Conservation (phyloP, 805 yeast species). For the Metschnikowia bowlesiae region DNA sequence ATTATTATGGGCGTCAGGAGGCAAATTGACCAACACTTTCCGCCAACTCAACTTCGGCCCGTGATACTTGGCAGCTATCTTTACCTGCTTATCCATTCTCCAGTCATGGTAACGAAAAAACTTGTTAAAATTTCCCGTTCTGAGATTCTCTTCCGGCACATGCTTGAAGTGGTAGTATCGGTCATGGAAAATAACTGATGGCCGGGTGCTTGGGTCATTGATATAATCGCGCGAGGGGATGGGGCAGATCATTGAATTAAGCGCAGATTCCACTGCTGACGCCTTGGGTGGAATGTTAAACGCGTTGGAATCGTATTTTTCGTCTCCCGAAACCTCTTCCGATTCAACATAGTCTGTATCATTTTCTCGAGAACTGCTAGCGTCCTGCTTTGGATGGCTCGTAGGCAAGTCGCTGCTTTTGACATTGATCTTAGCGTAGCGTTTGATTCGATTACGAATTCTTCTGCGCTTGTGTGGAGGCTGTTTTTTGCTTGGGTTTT, state of each 20-base stretch:
- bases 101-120: constrained; percentile 29
- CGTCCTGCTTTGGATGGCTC: not conserved
- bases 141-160: constrained; percentile 23
- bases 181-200: constrained; percentile 40
- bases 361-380: not conserved
- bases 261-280: constrained; percentile 38
- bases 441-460: constrained; percentile 6
- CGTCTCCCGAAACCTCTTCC: constrained; percentile 1
- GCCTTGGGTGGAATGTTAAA: constrained; percentile 45
- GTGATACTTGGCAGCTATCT: constrained; percentile 40
- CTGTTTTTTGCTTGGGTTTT: constrained; percentile 2
- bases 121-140: constrained; percentile 9
- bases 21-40: constrained; percentile 40
- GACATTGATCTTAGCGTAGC: constrained; percentile 17
- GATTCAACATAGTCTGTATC: not conserved
- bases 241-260: constrained; percentile 38
- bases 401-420: constrained; percentile 16
- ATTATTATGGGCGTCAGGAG: constrained; percentile 46
- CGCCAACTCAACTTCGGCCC: constrained; percentile 36
- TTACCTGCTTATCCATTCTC: constrained; percentile 37
- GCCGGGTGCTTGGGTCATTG: constrained; percentile 30
- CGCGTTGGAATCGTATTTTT: constrained; percentile 4
- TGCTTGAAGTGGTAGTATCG: constrained; percentile 33
- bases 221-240: constrained; percentile 33
- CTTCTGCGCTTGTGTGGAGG: constrained; percentile 9